Percentiles rank a stretch among this genome's conserved stretches.
Conservation (phyloP, 192 early-diverging fungal genomes). For the Backusella tarrabulga region DNA sequence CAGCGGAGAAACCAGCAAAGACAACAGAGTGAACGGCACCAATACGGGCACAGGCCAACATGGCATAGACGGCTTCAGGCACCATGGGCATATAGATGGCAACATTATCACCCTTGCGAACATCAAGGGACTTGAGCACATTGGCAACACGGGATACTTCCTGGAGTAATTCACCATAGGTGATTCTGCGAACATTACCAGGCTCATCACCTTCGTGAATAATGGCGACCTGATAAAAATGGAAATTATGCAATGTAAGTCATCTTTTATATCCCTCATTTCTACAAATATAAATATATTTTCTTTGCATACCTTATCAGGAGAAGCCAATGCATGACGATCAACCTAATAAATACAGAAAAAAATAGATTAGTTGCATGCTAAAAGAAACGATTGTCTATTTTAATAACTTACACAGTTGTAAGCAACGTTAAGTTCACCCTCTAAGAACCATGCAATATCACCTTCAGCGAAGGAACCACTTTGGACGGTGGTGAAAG, state of each 20-base stretch:
- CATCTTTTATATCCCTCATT: not conserved
- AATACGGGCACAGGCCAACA: constrained; percentile 94
- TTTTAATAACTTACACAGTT: constrained; percentile 72
- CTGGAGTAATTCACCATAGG: constrained; percentile 79
- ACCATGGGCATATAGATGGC: constrained; percentile 99
- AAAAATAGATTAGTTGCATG: not conserved
- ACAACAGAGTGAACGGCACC: constrained; percentile 93
- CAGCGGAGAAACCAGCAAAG: constrained; percentile 96
- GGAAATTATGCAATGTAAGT: not conserved
- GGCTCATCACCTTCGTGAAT: constrained; percentile 87
- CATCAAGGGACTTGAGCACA: constrained; percentile 76
- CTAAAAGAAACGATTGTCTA: not conserved
- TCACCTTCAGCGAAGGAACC: constrained; percentile 84
- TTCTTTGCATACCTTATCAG: constrained; percentile 62
- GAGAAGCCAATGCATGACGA: constrained; percentile 79
- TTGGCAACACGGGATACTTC: constrained; percentile 87
- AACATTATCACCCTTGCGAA: constrained; percentile 92
- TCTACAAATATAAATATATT: not conserved
- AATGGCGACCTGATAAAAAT: constrained; percentile 6
- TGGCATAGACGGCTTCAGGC: constrained; percentile 88
- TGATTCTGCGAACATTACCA: constrained; percentile 71
- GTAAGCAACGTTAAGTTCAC: constrained; percentile 86
- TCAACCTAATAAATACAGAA: constrained; percentile 51
- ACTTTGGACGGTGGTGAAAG: constrained; percentile 67
- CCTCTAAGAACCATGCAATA: constrained; percentile 91